These are phyloP conservation scores for Achaetomiella virescens DNA, from an alignment of 495 filamentous ascomycete genomes.

Conservation along the genomic window DNA sequence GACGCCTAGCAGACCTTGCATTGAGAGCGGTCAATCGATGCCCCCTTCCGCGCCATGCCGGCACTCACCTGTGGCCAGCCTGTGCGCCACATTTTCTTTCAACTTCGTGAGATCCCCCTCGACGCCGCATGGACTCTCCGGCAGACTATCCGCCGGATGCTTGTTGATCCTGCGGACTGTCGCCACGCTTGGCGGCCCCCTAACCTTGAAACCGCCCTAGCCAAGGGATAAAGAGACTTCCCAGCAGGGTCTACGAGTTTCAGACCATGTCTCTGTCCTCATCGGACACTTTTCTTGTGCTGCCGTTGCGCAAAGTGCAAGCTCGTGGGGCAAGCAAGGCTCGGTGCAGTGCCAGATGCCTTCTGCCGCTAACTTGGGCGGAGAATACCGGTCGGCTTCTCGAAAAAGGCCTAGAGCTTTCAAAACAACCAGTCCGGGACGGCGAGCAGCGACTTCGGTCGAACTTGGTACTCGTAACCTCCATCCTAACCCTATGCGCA, in stretches of 20 bases:
- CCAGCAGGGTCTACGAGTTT: conserved; percentile 5
- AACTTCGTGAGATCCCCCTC: conserved; percentile 18
- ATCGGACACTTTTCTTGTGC: conserved; percentile 29
- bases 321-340: conserved; percentile 32
- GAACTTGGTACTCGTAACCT: not conserved
- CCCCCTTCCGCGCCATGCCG: conserved; percentile 10
- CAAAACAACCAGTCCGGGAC: conserved; percentile 1
- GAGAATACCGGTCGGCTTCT: conserved; percentile 29
- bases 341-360: conserved; percentile 34
- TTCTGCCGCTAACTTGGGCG: conserved; percentile 27
- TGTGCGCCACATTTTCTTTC: conserved; percentile 30
- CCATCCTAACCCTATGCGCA: not conserved
- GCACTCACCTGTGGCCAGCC: conserved; percentile 23
- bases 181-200: not conserved
- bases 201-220: conserved; percentile 6
- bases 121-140: not conserved
- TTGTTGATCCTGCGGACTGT: not conserved
- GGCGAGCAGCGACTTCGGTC: not conserved
- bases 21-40: conserved; percentile 17
- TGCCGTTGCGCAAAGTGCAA: conserved; percentile 28
- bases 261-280: conserved; percentile 24
- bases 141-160: not conserved
- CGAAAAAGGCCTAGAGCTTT: conserved; percentile 26
- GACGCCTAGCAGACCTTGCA: not conserved
- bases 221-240: conserved; percentile 10